These are phyloP conservation scores for Ogataea salicorniae DNA, from an alignment of 805 yeast genomes.

Conservation along the genomic window DNA sequence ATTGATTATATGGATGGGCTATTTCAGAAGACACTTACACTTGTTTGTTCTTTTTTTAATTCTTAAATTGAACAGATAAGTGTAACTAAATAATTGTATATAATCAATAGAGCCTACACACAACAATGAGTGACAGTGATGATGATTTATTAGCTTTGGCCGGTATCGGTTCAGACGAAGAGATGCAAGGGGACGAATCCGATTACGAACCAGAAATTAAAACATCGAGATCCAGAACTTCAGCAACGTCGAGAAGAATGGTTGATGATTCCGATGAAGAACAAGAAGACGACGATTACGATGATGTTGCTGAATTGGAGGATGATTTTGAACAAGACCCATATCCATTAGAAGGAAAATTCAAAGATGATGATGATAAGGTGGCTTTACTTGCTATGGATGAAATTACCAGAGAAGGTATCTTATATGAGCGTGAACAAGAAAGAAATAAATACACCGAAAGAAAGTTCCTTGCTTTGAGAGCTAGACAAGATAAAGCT, in stretches of 20 bases:
- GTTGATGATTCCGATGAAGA: conserved; percentile 3
- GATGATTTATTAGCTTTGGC: conserved; percentile 96
- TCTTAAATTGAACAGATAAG: background rate
- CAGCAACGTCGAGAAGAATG: conserved; percentile 14
- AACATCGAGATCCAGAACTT: conserved; percentile 19
- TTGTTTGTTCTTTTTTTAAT: background rate
- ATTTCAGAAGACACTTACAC: background rate
- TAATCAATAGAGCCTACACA: background rate
- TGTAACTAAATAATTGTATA: background rate
- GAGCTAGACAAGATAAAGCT: conserved; percentile 57
- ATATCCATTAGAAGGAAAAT: conserved; percentile 90
- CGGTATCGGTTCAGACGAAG: conserved; percentile 59
- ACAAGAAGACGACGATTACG: conserved; percentile 33
- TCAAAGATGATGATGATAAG: conserved; percentile 76
- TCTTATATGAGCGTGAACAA: conserved; percentile 87
- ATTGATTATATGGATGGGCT: no score
- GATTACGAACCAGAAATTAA: conserved; percentile 33
- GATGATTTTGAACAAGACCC: conserved; percentile 55
- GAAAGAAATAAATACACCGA: conserved; percentile 87
- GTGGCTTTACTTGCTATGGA: conserved; percentile 64
- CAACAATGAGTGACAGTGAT: conserved; percentile 74
- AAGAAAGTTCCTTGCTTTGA: conserved; percentile 73
- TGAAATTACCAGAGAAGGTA: conserved; percentile 88
- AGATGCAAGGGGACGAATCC: conserved; percentile 26
- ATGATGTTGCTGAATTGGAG: conserved; percentile 33